Conservation (phyloP, 148 eudicot species). For the Rhododendron ovatum region DNA sequence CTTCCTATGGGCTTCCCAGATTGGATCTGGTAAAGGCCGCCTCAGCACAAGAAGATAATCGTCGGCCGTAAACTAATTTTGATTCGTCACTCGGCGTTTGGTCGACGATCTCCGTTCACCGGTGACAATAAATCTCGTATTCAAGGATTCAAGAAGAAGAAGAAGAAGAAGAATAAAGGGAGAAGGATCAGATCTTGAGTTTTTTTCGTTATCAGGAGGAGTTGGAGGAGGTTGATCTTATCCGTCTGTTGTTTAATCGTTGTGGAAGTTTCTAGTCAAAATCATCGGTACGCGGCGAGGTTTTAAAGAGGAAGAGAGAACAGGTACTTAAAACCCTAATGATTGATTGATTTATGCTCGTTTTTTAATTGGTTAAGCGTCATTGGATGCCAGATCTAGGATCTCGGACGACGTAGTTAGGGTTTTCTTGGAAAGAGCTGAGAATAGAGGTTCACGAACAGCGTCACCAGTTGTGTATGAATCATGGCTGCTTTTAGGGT, state of each 20-base stretch:
- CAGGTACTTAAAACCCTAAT: slow-evolving; percentile 17
- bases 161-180: not conserved
- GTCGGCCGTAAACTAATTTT: not conserved
- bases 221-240: not conserved
- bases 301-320: slow-evolving; percentile 3
- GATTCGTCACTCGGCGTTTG: not conserved
- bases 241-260: not conserved
- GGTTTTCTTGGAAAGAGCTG: not conserved
- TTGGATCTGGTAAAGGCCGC: not conserved
- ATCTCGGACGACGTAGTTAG: not conserved
- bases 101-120: not conserved
- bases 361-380: not conserved
- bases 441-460: not conserved
- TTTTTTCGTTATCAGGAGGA: not conserved
- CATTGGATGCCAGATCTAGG: slow-evolving; percentile 3
- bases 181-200: not conserved
- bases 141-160: not conserved
- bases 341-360: slow-evolving; percentile 8
- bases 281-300: slow-evolving; percentile 7
- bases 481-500: not conserved
- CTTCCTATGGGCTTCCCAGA: not conserved
- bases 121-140: not conserved
- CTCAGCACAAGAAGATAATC: not conserved
- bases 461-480: not conserved
- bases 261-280: not conserved